These are phyloP conservation scores for Aspergillus latus DNA, from an alignment of 2,329 filamentous ascomycete species.

Conservation along the genomic window DNA sequence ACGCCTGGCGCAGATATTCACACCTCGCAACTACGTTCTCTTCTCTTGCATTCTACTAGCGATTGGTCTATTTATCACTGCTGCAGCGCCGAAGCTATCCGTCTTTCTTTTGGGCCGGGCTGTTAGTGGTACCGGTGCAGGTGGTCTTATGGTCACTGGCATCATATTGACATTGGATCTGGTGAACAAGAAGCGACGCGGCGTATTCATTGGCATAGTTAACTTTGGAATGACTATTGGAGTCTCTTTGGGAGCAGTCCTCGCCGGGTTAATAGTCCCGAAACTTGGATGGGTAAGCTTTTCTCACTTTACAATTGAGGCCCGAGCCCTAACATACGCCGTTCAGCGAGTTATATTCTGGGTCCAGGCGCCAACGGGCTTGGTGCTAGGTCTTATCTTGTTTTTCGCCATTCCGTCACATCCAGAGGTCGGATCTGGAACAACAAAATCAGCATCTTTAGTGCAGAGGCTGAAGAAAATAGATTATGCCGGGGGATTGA, in stretches of 20 bases:
- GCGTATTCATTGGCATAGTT: conserved; percentile 70
- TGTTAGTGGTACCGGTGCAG: conserved; percentile 67
- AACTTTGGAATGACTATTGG: conserved; percentile 73
- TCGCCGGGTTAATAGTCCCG: conserved; percentile 65
- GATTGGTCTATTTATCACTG: conserved; percentile 64
- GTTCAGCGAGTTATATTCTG: conserved; percentile 69
- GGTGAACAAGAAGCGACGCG: conserved; percentile 64
- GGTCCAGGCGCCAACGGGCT: conserved; percentile 64
- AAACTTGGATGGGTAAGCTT: conserved; percentile 66
- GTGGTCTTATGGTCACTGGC: conserved; percentile 70
- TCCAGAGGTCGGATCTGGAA: conserved; percentile 33
- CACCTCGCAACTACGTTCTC: conserved; percentile 65
- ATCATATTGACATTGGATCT: conserved; percentile 77
- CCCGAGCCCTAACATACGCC: not conserved
- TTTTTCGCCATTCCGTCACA: conserved; percentile 65
- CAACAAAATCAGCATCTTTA: conserved; percentile 41
- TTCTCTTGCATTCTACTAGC: conserved; percentile 60
- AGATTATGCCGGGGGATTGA: conserved; percentile 71
- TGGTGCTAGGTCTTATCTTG: conserved; percentile 62
- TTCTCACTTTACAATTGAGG: not conserved
- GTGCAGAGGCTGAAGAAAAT: conserved; percentile 61
- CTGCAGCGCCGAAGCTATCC: conserved; percentile 58
- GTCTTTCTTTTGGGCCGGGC: conserved; percentile 69
- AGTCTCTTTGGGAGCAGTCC: conserved; percentile 68
- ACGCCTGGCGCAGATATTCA: conserved; percentile 72